Percentiles rank a stretch among this genome's conserved stretches.
Evolutionary conservation across 2,329 filamentous ascomycete genomes (phyloP).

Genomic region (Pseudogymnoascus sp.): DNA sequence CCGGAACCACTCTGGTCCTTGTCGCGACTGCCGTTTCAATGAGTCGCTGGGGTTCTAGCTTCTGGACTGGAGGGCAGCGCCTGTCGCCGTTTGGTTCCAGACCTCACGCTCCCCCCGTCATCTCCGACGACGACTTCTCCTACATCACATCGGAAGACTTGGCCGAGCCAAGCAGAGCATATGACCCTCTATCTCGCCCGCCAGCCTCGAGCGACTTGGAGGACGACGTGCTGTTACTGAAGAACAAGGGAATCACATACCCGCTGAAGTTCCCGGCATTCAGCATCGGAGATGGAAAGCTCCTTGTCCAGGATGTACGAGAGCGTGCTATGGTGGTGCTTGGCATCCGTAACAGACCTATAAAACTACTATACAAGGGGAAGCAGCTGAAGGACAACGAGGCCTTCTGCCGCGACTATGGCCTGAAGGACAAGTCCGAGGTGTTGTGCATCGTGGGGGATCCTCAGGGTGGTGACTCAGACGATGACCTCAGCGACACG

Average conservation of each 20-base stretch:
- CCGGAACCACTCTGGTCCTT: slow-evolving; percentile 22
- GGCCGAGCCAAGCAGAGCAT: slow-evolving; percentile 37
- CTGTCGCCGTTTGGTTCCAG: slow-evolving; percentile 28
- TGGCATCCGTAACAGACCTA: slow-evolving; percentile 48
- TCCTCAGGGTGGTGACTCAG: slow-evolving; percentile 36
- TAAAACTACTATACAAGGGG: slow-evolving; percentile 70
- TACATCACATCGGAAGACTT: slow-evolving; percentile 78
- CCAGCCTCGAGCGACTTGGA: slow-evolving; percentile 39
- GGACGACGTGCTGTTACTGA: slow-evolving; percentile 65
- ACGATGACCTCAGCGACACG: slow-evolving; percentile 38
- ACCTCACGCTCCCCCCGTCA: slow-evolving; percentile 47
- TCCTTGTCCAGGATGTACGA: slow-evolving; percentile 58
- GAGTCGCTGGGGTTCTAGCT: slow-evolving; percentile 27
- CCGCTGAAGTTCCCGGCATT: slow-evolving; percentile 67
- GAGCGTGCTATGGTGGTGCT: slow-evolving; percentile 61
- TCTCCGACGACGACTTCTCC: slow-evolving; percentile 66
- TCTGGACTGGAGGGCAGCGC: slow-evolving; percentile 22
- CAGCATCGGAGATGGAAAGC: slow-evolving; percentile 65
- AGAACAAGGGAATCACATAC: slow-evolving; percentile 58
- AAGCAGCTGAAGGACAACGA: slow-evolving; percentile 59
- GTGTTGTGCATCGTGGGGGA: slow-evolving; percentile 48
- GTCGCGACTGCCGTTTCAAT: slow-evolving; percentile 25
- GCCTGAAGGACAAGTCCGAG: slow-evolving; percentile 55
- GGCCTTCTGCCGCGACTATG: slow-evolving; percentile 49
- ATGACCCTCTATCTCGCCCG: slow-evolving; percentile 36